A percentile compares a stretch with the other conserved stretches of the same genome.
Evolutionary conservation across 2,329 filamentous ascomycete species (phyloP).

Genomic region (Fusarium nurragi): DNA sequence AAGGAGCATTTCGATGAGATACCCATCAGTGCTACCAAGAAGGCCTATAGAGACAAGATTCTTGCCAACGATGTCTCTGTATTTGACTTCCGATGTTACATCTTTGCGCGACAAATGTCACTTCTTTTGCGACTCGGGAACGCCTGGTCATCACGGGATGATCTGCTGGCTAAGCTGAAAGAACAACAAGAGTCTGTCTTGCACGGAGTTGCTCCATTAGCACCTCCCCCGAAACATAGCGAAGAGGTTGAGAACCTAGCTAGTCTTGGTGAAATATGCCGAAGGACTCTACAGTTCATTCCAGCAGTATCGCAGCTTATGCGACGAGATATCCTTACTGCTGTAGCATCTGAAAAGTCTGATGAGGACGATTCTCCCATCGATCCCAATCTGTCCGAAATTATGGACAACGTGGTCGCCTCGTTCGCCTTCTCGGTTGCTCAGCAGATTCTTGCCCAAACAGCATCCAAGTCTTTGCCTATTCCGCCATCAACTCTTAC

Average conservation of each 20-base stretch:
- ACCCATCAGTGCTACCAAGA: constrained; percentile 71
- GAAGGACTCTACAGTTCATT: constrained; percentile 84
- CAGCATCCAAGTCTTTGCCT: constrained; percentile 72
- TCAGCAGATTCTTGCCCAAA: constrained; percentile 80
- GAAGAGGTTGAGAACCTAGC: constrained; percentile 78
- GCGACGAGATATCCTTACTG: constrained; percentile 77
- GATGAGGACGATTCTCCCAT: constrained; percentile 49
- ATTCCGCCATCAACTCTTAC: constrained; percentile 69
- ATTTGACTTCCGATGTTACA: constrained; percentile 94
- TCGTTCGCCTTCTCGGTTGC: constrained; percentile 82
- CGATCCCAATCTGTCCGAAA: constrained; percentile 56
- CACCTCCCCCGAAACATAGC: constrained; percentile 58
- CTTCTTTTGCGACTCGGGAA: constrained; percentile 87
- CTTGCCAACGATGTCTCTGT: constrained; percentile 93
- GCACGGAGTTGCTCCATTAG: constrained; percentile 64
- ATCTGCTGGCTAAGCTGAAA: constrained; percentile 68
- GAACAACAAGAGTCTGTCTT: constrained; percentile 69
- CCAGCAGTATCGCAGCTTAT: constrained; percentile 81
- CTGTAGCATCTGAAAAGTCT: constrained; percentile 57
- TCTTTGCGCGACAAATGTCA: constrained; percentile 88
- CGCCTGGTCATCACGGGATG: constrained; percentile 69
- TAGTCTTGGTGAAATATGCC: constrained; percentile 87
- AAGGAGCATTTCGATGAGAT: constrained; percentile 63
- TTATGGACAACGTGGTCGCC: constrained; percentile 77
- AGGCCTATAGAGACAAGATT: constrained; percentile 91